A percentile compares a stretch with the other conserved stretches of the same genome.
These are phyloP conservation scores for Plicaturopsis crispa DNA, from an alignment of 768 basidiomycete genomes.

Conservation along the genomic window DNA sequence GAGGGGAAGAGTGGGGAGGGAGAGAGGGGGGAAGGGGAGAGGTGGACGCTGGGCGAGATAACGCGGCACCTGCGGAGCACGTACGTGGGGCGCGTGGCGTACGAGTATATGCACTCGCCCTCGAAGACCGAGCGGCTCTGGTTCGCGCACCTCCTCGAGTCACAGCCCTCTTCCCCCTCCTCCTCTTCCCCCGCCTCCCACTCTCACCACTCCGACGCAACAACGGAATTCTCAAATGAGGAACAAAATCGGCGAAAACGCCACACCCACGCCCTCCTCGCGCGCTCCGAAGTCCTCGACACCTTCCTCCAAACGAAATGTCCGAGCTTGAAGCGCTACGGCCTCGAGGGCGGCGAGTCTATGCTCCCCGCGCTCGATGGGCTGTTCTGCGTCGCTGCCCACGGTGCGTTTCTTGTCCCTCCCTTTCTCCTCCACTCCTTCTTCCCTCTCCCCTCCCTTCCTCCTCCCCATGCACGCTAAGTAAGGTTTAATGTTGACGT, in stretches of 20 bases:
- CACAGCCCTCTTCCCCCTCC: slow-evolving; percentile 30
- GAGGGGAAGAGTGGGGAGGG: slow-evolving; percentile 22
- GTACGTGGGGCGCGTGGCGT: slow-evolving; percentile 82
- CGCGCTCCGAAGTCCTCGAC: slow-evolving; percentile 75
- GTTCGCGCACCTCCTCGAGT: slow-evolving; percentile 85
- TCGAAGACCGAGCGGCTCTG: slow-evolving; percentile 81
- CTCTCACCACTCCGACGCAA: no score
- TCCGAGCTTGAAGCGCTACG: slow-evolving; percentile 82
- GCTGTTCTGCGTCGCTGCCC: slow-evolving; percentile 61
- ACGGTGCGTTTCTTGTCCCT: slow-evolving; percentile 27
- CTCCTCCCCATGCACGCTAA: not conserved
- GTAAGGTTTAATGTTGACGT: not conserved
- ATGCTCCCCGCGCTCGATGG: slow-evolving; percentile 86
- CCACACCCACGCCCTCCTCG: slow-evolving; percentile 63
- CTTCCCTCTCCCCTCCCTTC: not conserved
- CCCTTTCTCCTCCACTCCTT: no score
- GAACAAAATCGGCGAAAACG: slow-evolving; percentile 37
- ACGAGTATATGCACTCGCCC: slow-evolving; percentile 89
- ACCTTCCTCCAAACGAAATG: slow-evolving; percentile 83
- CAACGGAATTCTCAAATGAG: slow-evolving; percentile 1
- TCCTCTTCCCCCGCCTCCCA: slow-evolving; percentile 22
- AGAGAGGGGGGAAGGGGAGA: slow-evolving; percentile 23
- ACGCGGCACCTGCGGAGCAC: slow-evolving; percentile 58
- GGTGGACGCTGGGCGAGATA: slow-evolving; percentile 68
- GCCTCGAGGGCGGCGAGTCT: slow-evolving; percentile 88